phyloP scores from a whole-genome alignment of 495 filamentous ascomycete genomes.

The Podospora pseudopauciseta region DNA sequence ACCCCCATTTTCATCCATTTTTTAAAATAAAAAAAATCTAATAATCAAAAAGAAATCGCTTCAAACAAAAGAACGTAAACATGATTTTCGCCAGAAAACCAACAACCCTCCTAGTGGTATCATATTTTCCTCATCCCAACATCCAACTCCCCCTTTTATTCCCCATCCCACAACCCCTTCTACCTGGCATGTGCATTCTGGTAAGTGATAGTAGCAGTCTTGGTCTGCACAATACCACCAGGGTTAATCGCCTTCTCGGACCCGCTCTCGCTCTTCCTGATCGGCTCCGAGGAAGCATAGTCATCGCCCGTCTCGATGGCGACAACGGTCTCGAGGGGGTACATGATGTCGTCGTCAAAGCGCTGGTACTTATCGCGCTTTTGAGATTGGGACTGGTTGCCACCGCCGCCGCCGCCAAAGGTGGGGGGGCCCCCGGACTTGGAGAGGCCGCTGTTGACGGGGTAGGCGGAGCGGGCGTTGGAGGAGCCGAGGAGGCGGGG shows the following conservation, averaged over 20 bases:
- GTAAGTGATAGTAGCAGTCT: neutral
- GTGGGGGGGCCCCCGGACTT: neutral
- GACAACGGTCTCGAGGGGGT: constrained; percentile 8
- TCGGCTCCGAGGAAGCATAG: no score
- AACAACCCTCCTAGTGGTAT: neutral
- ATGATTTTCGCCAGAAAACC: neutral
- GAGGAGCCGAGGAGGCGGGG: constrained; percentile 13
- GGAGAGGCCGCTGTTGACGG: constrained; percentile 1
- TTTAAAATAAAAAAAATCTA: no score
- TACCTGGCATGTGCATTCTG: neutral
- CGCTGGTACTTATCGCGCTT: constrained; percentile 7
- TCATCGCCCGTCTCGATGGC: neutral
- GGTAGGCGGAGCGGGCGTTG: constrained; percentile 1
- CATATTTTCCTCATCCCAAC: neutral
- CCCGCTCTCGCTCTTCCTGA: neutral
- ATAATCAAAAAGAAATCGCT: no score
- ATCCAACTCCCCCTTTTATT: neutral
- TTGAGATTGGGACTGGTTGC: neutral
- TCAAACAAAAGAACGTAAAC: no score
- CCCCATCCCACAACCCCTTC: neutral
- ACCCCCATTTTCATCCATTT: no score
- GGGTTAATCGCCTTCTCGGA: neutral
- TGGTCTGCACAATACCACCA: neutral
- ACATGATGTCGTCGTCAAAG: constrained; percentile 13
- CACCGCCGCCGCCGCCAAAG: neutral